phyloP scores from a whole-genome alignment of 768 basidiomycete genomes.

The Hypsizygus marmoreus region DNA sequence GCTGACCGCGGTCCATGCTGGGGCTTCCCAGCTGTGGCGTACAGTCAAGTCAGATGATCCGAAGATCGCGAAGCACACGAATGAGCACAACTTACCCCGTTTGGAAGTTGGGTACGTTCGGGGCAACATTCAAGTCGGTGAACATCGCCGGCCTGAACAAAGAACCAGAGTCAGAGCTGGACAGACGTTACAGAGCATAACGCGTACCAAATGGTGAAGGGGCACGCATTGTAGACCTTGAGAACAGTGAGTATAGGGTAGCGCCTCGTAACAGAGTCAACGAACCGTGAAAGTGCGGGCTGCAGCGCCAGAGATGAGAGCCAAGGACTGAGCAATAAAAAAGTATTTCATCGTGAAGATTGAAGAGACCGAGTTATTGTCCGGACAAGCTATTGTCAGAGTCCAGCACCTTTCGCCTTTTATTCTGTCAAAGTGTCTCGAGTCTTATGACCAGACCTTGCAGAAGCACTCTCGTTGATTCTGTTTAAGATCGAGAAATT shows the following conservation, averaged over 20 bases:
- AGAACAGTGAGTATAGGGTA: not conserved
- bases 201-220: constrained; percentile 67
- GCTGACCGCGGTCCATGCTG: constrained; percentile 36
- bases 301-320: constrained; percentile 29
- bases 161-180: not conserved
- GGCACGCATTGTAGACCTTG: constrained; percentile 59
- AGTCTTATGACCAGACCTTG: constrained; percentile 1
- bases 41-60: not conserved
- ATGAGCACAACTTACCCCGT: constrained; percentile 42
- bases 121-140: constrained; percentile 56
- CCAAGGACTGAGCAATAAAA: constrained; percentile 14
- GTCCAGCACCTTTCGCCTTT: constrained; percentile 2
- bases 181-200: not conserved
- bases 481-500: not conserved
- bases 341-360: constrained; percentile 30
- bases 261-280: not conserved
- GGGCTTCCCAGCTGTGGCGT: constrained; percentile 41
- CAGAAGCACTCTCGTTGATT: not conserved
- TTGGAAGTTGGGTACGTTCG: constrained; percentile 41
- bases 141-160: constrained; percentile 52
- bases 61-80: not conserved
- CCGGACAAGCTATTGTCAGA: too few species aligned
- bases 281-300: constrained; percentile 59
- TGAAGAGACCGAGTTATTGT: constrained; percentile 3
- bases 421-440: constrained; percentile 2